These are phyloP conservation scores for Mikania micrantha DNA, from an alignment of 129 eudicot species.

Conservation along the genomic window DNA sequence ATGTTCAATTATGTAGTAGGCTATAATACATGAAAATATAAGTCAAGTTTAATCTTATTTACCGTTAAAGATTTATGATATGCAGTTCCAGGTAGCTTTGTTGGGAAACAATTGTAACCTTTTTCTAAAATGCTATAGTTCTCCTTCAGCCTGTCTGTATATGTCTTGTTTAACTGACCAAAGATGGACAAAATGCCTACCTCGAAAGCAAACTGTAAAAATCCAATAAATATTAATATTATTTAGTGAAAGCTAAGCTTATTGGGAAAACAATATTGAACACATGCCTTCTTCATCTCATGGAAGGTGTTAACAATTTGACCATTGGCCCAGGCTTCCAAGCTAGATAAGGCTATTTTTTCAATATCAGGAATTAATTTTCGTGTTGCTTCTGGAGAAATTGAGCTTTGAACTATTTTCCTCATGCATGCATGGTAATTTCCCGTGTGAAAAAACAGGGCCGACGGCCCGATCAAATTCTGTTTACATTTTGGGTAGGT, in stretches of 20 bases:
- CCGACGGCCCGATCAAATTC: constrained; percentile 68
- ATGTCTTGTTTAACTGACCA: constrained; percentile 40
- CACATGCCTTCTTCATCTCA: constrained; percentile 71
- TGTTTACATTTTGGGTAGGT: constrained; percentile 88
- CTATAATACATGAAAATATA: neutral
- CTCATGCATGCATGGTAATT: constrained; percentile 56
- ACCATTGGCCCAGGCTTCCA: constrained; percentile 58
- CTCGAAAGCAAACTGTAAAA: constrained; percentile 64
- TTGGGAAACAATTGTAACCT: constrained; percentile 86
- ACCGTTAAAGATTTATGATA: constrained; percentile 65
- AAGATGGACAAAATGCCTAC: constrained; percentile 77
- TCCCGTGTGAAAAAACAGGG: constrained; percentile 81
- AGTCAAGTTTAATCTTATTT: constrained; percentile 7
- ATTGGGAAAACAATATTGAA: neutral
- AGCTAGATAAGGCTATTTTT: constrained; percentile 36
- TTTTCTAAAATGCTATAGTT: constrained; percentile 61
- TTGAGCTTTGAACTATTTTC: constrained; percentile 58
- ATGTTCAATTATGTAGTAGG: neutral
- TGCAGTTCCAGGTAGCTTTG: constrained; percentile 74
- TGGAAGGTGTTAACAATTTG: constrained; percentile 48
- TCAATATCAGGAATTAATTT: constrained; percentile 50
- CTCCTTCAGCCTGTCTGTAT: constrained; percentile 39
- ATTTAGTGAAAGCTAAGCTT: neutral
- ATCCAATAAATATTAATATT: constrained; percentile 8
- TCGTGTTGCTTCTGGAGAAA: constrained; percentile 49